Percentiles rank a stretch among this genome's conserved stretches.
Conservation (phyloP, 805 yeast species). For the Sugiyamaella boreocaroliniensis region DNA sequence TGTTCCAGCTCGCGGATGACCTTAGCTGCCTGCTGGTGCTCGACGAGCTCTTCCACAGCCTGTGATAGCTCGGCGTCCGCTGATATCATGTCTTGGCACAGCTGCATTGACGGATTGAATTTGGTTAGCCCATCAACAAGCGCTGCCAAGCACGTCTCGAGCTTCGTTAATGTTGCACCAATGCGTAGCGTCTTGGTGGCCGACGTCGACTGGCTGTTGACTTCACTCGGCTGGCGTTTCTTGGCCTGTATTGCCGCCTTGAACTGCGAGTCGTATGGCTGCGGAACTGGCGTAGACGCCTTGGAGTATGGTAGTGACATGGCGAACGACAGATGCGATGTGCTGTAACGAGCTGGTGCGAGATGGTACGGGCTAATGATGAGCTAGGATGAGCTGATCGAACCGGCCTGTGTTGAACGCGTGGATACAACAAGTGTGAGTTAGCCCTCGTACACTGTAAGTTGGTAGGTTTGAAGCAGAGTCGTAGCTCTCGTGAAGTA, state of each 20-base stretch:
- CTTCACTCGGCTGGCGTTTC: too few relatives aligned
- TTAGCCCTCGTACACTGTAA: too few relatives aligned
- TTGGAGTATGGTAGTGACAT: not conserved
- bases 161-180: not conserved
- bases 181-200: slow-evolving; percentile 1
- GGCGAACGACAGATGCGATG: too few relatives aligned
- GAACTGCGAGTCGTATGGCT: slow-evolving; percentile 8
- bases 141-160: slow-evolving; percentile 1
- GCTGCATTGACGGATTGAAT: slow-evolving; percentile 23
- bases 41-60: slow-evolving; percentile 24
- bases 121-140: slow-evolving; percentile 27
- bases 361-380: too few relatives aligned
- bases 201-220: too few relatives aligned
- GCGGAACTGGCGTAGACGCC: slow-evolving; percentile 3
- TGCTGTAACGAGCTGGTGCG: too few relatives aligned
- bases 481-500: too few relatives aligned
- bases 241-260: not conserved
- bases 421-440: too few relatives aligned
- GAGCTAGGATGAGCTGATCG: too few relatives aligned
- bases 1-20: slow-evolving; percentile 22
- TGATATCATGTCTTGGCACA: slow-evolving; percentile 25
- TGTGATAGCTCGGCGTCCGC: slow-evolving; percentile 20
- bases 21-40: slow-evolving; percentile 27
- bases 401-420: too few relatives aligned
- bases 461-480: too few relatives aligned